Conservation (phyloP, 2,329 filamentous ascomycete species). For the Mariannaea sp. region DNA sequence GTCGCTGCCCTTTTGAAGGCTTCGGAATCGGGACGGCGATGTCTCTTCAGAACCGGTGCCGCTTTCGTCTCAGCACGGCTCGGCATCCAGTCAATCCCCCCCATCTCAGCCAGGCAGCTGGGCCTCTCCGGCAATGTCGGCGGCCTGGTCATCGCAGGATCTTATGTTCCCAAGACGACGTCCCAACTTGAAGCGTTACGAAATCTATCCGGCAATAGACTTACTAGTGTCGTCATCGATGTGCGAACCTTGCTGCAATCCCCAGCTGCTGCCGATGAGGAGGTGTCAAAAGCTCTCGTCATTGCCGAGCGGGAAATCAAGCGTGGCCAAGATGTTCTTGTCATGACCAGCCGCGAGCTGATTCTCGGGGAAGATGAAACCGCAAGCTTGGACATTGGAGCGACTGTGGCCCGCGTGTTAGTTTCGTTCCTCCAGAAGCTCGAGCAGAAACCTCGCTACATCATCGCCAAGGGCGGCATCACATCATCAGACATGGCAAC, state of each 20-base stretch:
- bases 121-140: slow-evolving; percentile 46
- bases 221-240: slow-evolving; percentile 53
- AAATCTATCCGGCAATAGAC: slow-evolving; percentile 43
- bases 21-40: slow-evolving; percentile 40
- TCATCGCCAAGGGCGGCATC: slow-evolving; percentile 65
- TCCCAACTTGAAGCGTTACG: slow-evolving; percentile 54
- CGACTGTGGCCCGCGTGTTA: slow-evolving; percentile 54
- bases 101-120: slow-evolving; percentile 53
- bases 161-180: slow-evolving; percentile 64
- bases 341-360: slow-evolving; percentile 63
- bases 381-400: slow-evolving; percentile 59
- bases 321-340: slow-evolving; percentile 56
- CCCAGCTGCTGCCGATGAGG: slow-evolving; percentile 35
- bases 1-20: slow-evolving; percentile 52
- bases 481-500: slow-evolving; percentile 63
- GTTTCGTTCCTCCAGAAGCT: slow-evolving; percentile 55
- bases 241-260: slow-evolving; percentile 54
- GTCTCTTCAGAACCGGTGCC: slow-evolving; percentile 48
- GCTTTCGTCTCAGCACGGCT: slow-evolving; percentile 54
- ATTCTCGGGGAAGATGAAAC: slow-evolving; percentile 52
- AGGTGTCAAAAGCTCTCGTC: slow-evolving; percentile 40
- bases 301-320: slow-evolving; percentile 47
- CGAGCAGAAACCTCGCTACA: slow-evolving; percentile 55
- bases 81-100: slow-evolving; percentile 56
- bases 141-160: slow-evolving; percentile 60